phyloP scores from a whole-genome alignment of 257 asterid species.

The Capsicum rhomboideum region DNA sequence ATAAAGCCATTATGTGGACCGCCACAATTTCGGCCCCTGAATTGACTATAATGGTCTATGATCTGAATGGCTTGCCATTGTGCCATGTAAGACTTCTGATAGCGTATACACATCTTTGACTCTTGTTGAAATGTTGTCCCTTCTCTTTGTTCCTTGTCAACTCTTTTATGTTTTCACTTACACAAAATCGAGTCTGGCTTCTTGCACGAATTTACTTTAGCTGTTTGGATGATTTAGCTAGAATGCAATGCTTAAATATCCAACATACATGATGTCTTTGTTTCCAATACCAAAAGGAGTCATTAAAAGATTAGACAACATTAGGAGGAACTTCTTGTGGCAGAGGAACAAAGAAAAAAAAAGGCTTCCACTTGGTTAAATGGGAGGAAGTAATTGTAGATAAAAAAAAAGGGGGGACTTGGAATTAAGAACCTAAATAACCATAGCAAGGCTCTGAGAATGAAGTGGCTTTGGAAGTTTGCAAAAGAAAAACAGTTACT shows the following conservation, averaged over 20 bases:
- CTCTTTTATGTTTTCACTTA: neutral
- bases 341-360: too few relatives aligned
- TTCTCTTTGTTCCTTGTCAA: neutral
- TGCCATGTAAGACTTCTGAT: conserved; percentile 61
- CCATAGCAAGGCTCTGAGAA: too few relatives aligned
- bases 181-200: neutral
- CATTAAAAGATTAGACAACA: too few relatives aligned
- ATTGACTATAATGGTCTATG: conserved; percentile 77
- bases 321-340: too few relatives aligned
- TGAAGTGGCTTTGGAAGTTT: too few relatives aligned
- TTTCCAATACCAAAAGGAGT: too few relatives aligned
- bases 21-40: conserved; percentile 91
- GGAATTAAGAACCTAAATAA: too few relatives aligned
- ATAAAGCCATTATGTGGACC: conserved; percentile 79
- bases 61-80: conserved; percentile 63
- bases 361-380: too few relatives aligned
- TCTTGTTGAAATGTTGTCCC: neutral
- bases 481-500: too few relatives aligned
- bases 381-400: too few relatives aligned
- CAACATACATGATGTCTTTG: too few relatives aligned
- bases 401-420: too few relatives aligned
- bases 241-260: neutral
- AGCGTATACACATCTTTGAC: neutral
- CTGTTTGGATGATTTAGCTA: neutral
- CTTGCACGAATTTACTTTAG: neutral